Percentiles rank a stretch among this genome's conserved stretches.
Evolutionary conservation across 768 basidiomycete species (phyloP).

Genomic region (Lentinula sp.): DNA sequence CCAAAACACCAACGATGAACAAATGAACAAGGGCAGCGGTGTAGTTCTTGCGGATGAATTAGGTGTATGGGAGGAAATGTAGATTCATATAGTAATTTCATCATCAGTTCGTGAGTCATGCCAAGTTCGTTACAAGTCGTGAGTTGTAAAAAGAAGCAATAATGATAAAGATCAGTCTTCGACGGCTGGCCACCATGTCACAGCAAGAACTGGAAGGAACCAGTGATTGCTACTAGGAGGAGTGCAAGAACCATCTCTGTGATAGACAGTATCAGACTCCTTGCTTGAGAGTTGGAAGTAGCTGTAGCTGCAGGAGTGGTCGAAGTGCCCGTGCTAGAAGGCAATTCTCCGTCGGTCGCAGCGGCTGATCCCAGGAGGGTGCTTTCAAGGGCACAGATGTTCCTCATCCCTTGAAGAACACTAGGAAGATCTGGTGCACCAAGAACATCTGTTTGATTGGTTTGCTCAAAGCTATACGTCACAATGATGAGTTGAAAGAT

Average conservation of each 20-base stretch:
- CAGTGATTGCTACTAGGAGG: not conserved
- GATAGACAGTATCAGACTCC: not conserved
- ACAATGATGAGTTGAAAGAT: not conserved
- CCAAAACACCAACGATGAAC: too few relatives aligned
- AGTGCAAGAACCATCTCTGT: not conserved
- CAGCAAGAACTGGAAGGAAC: not conserved
- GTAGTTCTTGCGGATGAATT: too few relatives aligned
- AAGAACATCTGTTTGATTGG: slow-evolving; percentile 46
- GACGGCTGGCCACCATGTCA: not conserved
- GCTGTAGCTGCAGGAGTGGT: slow-evolving; percentile 18
- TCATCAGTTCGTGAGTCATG: not conserved
- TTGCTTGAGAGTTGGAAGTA: slow-evolving; percentile 7
- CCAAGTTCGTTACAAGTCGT: not conserved
- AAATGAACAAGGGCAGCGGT: too few relatives aligned
- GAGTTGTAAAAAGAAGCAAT: not conserved
- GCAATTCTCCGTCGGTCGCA: slow-evolving; percentile 32
- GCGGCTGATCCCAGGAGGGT: slow-evolving; percentile 48
- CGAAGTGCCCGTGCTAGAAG: slow-evolving; percentile 17
- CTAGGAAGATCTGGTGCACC: slow-evolving; percentile 39
- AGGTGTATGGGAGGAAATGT: too few relatives aligned
- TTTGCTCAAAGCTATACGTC: slow-evolving; percentile 42
- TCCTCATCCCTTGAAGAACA: slow-evolving; percentile 43
- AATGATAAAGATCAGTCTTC: not conserved
- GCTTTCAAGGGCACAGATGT: slow-evolving; percentile 46
- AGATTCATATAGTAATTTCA: too few relatives aligned